phyloP scores from a whole-genome alignment of 805 yeast genomes.

The Sugiyamaella chiloensis region DNA sequence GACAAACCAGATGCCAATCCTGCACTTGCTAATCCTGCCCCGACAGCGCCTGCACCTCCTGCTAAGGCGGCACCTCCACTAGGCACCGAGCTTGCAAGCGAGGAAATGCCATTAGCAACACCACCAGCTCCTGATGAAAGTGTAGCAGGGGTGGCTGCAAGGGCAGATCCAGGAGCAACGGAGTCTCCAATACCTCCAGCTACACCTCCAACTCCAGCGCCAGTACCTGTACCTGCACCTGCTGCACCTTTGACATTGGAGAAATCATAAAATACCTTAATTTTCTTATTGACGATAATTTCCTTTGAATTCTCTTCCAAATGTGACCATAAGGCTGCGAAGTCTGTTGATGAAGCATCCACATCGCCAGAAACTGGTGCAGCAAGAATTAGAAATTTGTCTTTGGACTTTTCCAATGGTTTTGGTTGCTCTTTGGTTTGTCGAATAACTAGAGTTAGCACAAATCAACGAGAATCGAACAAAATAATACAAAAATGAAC shows the following conservation, averaged over 20 bases:
- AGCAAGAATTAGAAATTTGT: conserved; percentile 87
- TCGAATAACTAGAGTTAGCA: conserved; percentile 52
- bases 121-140: background rate
- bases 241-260: no score
- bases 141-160: background rate
- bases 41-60: conserved; percentile 19
- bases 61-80: background rate
- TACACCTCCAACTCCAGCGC: conserved; percentile 22
- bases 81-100: background rate
- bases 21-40: conserved; percentile 33
- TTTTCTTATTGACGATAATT: conserved; percentile 52
- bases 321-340: conserved; percentile 63
- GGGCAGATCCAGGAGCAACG: conserved; percentile 8
- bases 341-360: conserved; percentile 43
- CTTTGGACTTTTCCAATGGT: conserved; percentile 74
- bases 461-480: background rate
- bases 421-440: conserved; percentile 81
- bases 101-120: background rate
- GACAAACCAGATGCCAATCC: conserved; percentile 4
- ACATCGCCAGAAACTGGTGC: conserved; percentile 63
- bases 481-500: background rate
- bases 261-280: conserved; percentile 55
- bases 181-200: conserved; percentile 19
- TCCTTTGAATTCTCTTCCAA: conserved; percentile 50
- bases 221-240: no score